Percentiles rank a stretch among this genome's conserved stretches.
These are phyloP conservation scores for Jaltomata sinuosa DNA, from an alignment of 257 asterid species.

Conservation along the genomic window DNA sequence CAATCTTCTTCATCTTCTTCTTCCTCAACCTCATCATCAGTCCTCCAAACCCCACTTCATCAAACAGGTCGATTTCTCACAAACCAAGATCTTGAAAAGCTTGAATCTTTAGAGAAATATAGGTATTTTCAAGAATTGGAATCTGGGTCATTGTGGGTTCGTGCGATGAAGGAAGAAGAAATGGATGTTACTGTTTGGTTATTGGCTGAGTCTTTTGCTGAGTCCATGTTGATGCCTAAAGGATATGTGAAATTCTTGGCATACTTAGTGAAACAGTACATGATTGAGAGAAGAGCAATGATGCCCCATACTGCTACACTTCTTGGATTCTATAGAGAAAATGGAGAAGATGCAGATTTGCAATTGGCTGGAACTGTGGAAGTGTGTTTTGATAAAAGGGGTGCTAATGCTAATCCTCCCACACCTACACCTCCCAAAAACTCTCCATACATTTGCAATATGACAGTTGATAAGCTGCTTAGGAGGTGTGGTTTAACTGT, in stretches of 20 bases:
- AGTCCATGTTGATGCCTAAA: slow-evolving; percentile 63
- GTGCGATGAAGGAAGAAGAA: slow-evolving; percentile 76
- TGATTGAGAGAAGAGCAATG: slow-evolving; percentile 59
- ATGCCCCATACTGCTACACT: slow-evolving; percentile 83
- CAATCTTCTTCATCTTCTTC: slow-evolving; percentile 40
- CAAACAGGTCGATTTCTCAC: slow-evolving; percentile 51
- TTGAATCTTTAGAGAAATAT: slow-evolving; percentile 42
- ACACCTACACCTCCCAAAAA: slow-evolving; percentile 76
- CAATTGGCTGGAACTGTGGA: slow-evolving; percentile 92
- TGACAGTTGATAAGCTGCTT: slow-evolving; percentile 78
- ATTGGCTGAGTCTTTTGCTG: slow-evolving; percentile 80
- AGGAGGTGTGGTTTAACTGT: slow-evolving; percentile 39
- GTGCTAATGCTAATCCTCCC: slow-evolving; percentile 74
- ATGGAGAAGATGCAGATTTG: slow-evolving; percentile 45
- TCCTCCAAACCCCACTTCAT: slow-evolving; percentile 34
- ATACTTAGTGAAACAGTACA: slow-evolving; percentile 70
- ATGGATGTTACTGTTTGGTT: slow-evolving; percentile 56
- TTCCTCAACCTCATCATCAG: not conserved
- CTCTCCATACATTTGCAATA: slow-evolving; percentile 82
- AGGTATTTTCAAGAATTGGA: slow-evolving; percentile 56
- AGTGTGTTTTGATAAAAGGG: slow-evolving; percentile 52
- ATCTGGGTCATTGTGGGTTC: slow-evolving; percentile 64
- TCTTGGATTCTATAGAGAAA: slow-evolving; percentile 58
- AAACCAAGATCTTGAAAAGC: slow-evolving; percentile 56
- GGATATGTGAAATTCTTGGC: slow-evolving; percentile 58